Base-by-base conservation (phyloP, 371 early-diverging fungal genomes). In the Blyttiomyces sp. region DNA sequence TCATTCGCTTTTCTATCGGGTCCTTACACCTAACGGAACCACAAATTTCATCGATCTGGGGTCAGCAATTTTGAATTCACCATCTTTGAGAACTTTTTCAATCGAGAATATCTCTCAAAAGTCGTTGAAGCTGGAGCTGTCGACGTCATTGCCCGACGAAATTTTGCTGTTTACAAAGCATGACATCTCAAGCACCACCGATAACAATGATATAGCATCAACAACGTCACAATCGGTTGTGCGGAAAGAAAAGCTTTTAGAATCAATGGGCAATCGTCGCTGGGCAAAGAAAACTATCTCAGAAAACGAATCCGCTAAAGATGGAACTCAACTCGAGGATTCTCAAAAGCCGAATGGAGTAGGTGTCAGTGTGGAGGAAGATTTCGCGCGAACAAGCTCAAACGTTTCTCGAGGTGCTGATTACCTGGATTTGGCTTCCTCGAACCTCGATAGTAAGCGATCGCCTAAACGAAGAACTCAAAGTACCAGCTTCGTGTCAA, bases 11-110 rank as follows among this genome's bases (percentile, higher is more conserved):
- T 96, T 95, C 57, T 98, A 98, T 74, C 86, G 93, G 49, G 92
- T 95, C 7, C 74, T 95, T n/a, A 93, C 91, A 4, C 85, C 91
- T 1, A 83, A 84, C 19, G 44, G 48, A 16, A 90, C 90, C 32
- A 86, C 95, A 26, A 95, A 96, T 71, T 97, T 91, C 74, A 67
- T 98, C 52, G 96, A 98, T 65, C 95, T 83, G 60, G 97, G 97
- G 0, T 69, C 85, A 0, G 89, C 90, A 0, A 85, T 93, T 5
- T 64, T 92, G 33, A 93, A 94, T 61, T 83, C 94, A 3, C 86
- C 93, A 0, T 81, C 82, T 0, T 61, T 96, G 21, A 83, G 94
- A 7, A 85, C 88, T 3, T 86, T 95, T 57, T 84, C 84, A 1
- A 84, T 98, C 23, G 91, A 90, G 35, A 98, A 96, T 63, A 87